Evolutionary conservation across 768 basidiomycete genomes (phyloP).

Genomic region (Coprinellus aureogranulatus): DNA sequence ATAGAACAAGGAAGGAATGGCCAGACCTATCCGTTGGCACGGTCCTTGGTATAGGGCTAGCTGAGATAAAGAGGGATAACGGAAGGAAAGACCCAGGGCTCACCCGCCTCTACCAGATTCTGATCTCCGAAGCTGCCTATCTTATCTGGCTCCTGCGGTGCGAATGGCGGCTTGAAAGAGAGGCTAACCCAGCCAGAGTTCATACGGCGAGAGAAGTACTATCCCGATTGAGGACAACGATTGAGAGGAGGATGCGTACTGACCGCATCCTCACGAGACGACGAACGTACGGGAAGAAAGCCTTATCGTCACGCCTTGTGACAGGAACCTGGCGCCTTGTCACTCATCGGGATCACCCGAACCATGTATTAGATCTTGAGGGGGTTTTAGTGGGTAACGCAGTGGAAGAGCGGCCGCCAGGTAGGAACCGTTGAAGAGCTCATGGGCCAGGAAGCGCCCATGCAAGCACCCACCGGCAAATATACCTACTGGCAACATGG

Average conservation of each 20-base stretch:
- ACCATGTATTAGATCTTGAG: not conserved
- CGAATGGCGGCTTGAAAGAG: not conserved
- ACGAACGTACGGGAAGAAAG: not conserved
- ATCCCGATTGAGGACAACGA: not conserved
- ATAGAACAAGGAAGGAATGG: not conserved
- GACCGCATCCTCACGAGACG: not conserved
- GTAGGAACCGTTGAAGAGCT: not conserved
- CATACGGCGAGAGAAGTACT: not conserved
- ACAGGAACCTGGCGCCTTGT: not conserved
- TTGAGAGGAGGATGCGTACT: not conserved
- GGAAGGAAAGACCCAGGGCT: not conserved
- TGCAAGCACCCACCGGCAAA: not conserved
- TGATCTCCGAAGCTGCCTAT: not conserved
- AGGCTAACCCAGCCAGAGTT: not conserved
- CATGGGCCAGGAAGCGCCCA: not conserved
- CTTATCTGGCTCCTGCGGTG: not conserved
- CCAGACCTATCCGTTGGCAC: not conserved
- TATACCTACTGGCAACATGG: not conserved
- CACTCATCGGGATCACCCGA: not conserved
- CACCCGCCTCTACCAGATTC: not conserved
- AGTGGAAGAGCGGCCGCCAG: not conserved
- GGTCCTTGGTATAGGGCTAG: not conserved
- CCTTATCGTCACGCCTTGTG: not conserved
- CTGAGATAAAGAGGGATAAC: not conserved
- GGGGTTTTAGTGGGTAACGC: conserved; percentile 1